Percentiles rank a stretch among this genome's conserved stretches.
phyloP scores from a whole-genome alignment of 176 grass and related monocot genomes.

The Cymbopogon citratus region DNA sequence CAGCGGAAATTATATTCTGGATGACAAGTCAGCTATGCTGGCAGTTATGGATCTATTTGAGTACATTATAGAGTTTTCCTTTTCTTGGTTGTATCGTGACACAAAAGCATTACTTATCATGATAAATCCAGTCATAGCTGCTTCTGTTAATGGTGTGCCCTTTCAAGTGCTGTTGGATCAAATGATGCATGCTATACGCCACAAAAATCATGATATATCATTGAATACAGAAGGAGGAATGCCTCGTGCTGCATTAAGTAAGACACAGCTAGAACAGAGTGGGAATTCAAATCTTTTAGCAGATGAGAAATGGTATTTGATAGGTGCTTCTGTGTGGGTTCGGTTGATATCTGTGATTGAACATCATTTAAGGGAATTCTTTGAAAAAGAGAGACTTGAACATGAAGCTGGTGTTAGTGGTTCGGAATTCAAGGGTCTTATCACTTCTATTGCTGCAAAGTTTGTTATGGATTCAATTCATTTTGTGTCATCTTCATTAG shows the following conservation, averaged over 20 bases:
- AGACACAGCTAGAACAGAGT: constrained; percentile 21
- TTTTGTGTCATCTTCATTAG: constrained; percentile 64
- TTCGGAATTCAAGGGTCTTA: constrained; percentile 27
- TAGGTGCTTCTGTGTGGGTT: constrained; percentile 66
- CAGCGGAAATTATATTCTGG: constrained; percentile 16
- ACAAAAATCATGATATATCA: constrained; percentile 46
- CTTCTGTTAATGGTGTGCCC: constrained; percentile 44
- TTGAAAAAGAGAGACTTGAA: constrained; percentile 37
- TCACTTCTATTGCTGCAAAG: constrained; percentile 39
- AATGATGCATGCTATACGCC: constrained; percentile 45
- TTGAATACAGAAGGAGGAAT: constrained; percentile 13
- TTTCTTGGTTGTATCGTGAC: constrained; percentile 67
- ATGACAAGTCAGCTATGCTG: constrained; percentile 26
- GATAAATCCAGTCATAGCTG: constrained; percentile 55
- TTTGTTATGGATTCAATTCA: constrained; percentile 46
- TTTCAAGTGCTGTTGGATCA: constrained; percentile 45
- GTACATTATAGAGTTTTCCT: constrained; percentile 56
- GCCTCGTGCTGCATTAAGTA: background rate
- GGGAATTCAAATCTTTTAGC: constrained; percentile 24
- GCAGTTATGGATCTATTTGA: constrained; percentile 69
- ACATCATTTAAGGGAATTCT: constrained; percentile 41
- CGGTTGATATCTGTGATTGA: constrained; percentile 53
- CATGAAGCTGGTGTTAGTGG: constrained; percentile 26
- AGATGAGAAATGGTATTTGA: constrained; percentile 84
- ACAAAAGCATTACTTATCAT: constrained; percentile 55